Base-by-base conservation (phyloP, 257 asterid genomes). In the Lantana camara region DNA sequence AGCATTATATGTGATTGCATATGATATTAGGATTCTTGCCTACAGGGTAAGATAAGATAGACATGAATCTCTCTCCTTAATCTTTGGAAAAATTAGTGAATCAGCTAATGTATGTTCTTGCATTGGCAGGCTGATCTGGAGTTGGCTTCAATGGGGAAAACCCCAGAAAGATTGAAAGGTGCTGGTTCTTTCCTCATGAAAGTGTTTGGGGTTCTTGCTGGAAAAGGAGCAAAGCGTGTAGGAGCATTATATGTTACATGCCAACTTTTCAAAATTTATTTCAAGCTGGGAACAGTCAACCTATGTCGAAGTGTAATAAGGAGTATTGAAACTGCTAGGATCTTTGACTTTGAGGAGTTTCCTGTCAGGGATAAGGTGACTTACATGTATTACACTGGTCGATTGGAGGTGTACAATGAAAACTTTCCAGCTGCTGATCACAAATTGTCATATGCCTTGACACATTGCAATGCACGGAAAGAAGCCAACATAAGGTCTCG, bases 111-210 rank as follows among this genome's bases (percentile, higher is more conserved):
- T 70, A 51, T 56, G 49, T 63, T 63, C 40, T 80, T 71, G 78
- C 69, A 32, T 64, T 61, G 81, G 73, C 67, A 93, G 99, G 99
- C 96, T 60, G 99, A 93, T 76, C 64, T 82, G 64, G 96, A 90
- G 73, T 79, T 93, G 85, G 86, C 95, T 77, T 83, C 95, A 35
- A 70, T 71, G 53, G 96, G 99, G 52, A 93, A 84, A 82, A 79
- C 78, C 67, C 96, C 97, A 1, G 97, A 93, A 73, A 93, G 88
- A 77, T 58, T 93, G 81, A 93, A 93, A 83, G 95, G 86, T 24
- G 96, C 97, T 30, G 99, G 97, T 54, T 93, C 99, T 45, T 89
- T 87, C 74, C 95, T 93, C 71, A 93, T 93, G 97, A 93, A 93
- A 81, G 96, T 84, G 37, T 93, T 90, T 65, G 96, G 99, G 24